phyloP scores from a whole-genome alignment of 2,329 filamentous ascomycete genomes.

The Paramyrothecium sp. region DNA sequence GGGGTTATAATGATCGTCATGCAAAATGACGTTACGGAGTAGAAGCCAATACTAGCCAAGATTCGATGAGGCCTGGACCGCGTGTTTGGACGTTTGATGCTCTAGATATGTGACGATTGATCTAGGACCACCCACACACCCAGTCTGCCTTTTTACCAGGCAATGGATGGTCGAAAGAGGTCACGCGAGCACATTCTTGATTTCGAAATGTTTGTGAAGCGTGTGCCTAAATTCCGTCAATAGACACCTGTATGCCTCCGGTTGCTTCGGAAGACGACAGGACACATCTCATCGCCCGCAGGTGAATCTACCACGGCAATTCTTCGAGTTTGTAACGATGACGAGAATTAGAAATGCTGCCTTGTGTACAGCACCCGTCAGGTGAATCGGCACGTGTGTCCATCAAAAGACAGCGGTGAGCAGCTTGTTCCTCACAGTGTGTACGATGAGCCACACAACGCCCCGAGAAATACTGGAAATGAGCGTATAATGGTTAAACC shows the following conservation, averaged over 20 bases:
- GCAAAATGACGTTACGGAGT: background rate
- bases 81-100: background rate
- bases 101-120: background rate
- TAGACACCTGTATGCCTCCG: too few relatives aligned
- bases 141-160: background rate
- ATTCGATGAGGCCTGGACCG: too few relatives aligned
- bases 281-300: too few relatives aligned
- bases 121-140: background rate
- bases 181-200: background rate
- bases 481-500: constrained; percentile 16
- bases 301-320: too few relatives aligned
- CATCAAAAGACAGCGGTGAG: background rate
- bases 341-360: background rate
- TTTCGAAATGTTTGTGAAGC: background rate
- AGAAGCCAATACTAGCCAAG: too few relatives aligned
- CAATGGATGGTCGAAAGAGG: background rate
- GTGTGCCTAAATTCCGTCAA: too few relatives aligned
- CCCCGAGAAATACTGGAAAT: too few relatives aligned
- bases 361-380: background rate
- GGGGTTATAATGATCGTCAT: background rate
- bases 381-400: background rate
- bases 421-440: background rate
- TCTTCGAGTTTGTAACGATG: too few relatives aligned
- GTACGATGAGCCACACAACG: background rate
- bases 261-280: too few relatives aligned